Evolutionary conservation across 176 grass and related monocot species (phyloP).

Genomic region (Pontederia crassipes): DNA sequence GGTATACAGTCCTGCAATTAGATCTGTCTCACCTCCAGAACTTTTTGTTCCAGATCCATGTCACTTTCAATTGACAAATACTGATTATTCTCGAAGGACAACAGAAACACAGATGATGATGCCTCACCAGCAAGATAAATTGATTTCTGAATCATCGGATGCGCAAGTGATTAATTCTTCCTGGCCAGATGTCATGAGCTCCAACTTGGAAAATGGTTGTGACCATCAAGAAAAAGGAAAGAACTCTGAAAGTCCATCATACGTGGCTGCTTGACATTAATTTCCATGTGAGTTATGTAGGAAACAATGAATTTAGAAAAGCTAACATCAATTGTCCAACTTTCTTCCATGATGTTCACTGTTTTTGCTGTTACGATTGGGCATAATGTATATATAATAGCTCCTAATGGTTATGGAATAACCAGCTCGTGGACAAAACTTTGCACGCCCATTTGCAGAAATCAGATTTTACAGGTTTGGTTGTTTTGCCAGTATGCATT

Average conservation of each 20-base stretch:
- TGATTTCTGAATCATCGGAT: slow-evolving; percentile 12
- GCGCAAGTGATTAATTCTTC: slow-evolving; percentile 8
- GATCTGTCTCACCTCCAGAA: slow-evolving; percentile 1
- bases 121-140: slow-evolving; percentile 34
- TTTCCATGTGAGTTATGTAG: not conserved
- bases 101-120: slow-evolving; percentile 32
- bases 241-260: slow-evolving; percentile 31
- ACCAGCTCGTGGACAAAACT: not conserved
- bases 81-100: slow-evolving; percentile 29
- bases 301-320: not conserved
- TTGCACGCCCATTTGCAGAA: no score
- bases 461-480: no score
- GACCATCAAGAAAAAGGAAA: slow-evolving; percentile 26
- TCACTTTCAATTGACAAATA: not conserved
- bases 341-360: not conserved
- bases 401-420: not conserved
- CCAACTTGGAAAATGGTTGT: not conserved
- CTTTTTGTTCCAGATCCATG: slow-evolving; percentile 7
- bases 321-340: not conserved
- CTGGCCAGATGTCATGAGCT: not conserved
- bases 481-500: no score
- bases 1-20: slow-evolving; percentile 9
- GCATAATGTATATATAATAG: slow-evolving; percentile 8
- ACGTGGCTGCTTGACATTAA: not conserved
- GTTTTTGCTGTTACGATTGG: not conserved